Conservation (phyloP, 768 basidiomycete genomes). For the Nidularia sp. region DNA sequence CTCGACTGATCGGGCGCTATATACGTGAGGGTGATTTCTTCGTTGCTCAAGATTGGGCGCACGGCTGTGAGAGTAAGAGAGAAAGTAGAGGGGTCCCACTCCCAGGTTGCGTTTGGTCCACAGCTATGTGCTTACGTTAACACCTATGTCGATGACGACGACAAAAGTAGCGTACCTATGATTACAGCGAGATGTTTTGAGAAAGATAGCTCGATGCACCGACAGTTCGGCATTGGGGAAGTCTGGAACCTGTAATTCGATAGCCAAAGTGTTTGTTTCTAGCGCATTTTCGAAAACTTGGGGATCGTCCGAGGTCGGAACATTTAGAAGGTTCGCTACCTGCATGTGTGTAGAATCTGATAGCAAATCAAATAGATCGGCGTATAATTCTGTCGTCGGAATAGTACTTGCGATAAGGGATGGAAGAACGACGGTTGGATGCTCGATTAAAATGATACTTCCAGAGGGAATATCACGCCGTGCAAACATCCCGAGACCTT, state of each 20-base stretch:
- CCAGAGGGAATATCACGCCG: constrained; percentile 11
- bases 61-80: constrained; percentile 27
- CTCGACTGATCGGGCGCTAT: constrained; percentile 17
- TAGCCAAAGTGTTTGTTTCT: constrained; percentile 24
- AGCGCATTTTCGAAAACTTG: constrained; percentile 20
- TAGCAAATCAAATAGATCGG: constrained; percentile 19
- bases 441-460: constrained; percentile 22
- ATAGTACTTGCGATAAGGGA: constrained; percentile 19
- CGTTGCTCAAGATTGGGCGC: constrained; percentile 24
- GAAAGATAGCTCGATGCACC: constrained; percentile 29
- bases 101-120: constrained; percentile 31
- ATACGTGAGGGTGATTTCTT: constrained; percentile 36
- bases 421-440: constrained; percentile 26
- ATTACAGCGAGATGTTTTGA: constrained; percentile 30
- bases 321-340: constrained; percentile 16
- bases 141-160: background rate
- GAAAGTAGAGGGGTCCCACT: constrained; percentile 28
- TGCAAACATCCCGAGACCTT: constrained; percentile 23
- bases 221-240: constrained; percentile 15
- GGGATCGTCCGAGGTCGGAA: constrained; percentile 6
- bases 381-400: constrained; percentile 18
- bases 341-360: constrained; percentile 9
- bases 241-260: constrained; percentile 22
- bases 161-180: constrained; percentile 28
- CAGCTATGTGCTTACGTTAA: constrained; percentile 19